Base-by-base conservation (phyloP, 352 stramenopile species). In the Phytophthora vignae region DNA sequence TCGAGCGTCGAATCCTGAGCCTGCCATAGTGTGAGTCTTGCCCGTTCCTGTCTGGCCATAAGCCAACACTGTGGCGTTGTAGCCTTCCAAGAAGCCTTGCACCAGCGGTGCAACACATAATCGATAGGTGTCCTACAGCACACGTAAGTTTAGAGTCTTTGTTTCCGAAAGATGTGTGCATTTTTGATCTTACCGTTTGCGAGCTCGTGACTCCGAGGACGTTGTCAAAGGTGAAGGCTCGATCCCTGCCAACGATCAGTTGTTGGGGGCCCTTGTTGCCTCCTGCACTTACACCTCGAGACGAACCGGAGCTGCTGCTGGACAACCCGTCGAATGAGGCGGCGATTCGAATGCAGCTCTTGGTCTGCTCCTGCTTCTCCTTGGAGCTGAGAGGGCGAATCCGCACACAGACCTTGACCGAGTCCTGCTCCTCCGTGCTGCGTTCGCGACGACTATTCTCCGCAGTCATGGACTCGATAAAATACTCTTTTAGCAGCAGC, bases 21-120 rank as follows among this genome's bases (percentile, higher is more conserved):
- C 88, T 9, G 84, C 88, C 95, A 99, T 99, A 1, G 97, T 99
- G 67, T 98, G 96, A 0, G 97, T 99, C 76, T 99, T 99, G 50
- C 97, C 96, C 1, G 87, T 97, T 6, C 91, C 91, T 21, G 92
- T 96, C 33, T 97, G 90, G 1, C 88, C 91, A 52, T 97, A 97
- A 10, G 90, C 90, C 25, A 96, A 66, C 40, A 97, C 83, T 2
- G 87, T 93, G 25, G 88, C 88, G 57, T 96, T 96, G 69, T 96
- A 96, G 31, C 88, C 88, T 52, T 94, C 84, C 14, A 93, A 71
- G 60, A 94, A 96, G n/a, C 87, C 78, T 19, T 93, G 55, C 7
- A 97, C 79, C 10, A 97, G 68, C 27, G 86, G 77, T 4, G 67
- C 77, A 25, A 97, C 88, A 62, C 83, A 95, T 19, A 69, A 57